Conservation (phyloP, 495 filamentous ascomycete genomes). For the Hypoxylon perforatum region DNA sequence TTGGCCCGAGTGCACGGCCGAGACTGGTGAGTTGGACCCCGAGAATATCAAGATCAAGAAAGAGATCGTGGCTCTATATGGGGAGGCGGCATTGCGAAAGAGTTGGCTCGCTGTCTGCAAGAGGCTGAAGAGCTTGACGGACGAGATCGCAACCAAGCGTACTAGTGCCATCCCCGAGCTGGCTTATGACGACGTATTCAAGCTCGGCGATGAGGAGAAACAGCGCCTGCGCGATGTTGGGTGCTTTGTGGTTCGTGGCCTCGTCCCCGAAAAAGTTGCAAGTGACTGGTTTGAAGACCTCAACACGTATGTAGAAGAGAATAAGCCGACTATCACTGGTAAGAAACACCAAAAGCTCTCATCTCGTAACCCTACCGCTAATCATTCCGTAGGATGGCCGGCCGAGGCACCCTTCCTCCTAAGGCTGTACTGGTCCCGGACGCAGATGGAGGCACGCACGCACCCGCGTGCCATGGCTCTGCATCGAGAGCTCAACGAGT, state of each 20-base stretch:
- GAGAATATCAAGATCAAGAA: slow-evolving; percentile 15
- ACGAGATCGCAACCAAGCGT: slow-evolving; percentile 6
- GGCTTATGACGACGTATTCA: slow-evolving; percentile 7
- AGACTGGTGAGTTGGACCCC: slow-evolving; percentile 11
- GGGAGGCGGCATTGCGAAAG: slow-evolving; percentile 13
- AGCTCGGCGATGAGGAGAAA: slow-evolving; percentile 10
- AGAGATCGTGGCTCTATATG: slow-evolving; percentile 4
- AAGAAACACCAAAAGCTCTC: slow-evolving; percentile 3
- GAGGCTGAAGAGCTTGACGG: slow-evolving; percentile 5
- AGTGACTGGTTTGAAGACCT: slow-evolving; percentile 10
- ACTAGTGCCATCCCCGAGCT: slow-evolving; percentile 4
- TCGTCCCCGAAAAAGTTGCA: slow-evolving; percentile 8
- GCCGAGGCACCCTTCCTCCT: slow-evolving; percentile 9
- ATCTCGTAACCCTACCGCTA: slow-evolving; percentile 4
- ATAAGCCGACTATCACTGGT: background rate
- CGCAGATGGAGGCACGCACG: slow-evolving; percentile 11
- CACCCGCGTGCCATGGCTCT: slow-evolving; percentile 10
- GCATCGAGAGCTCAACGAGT: slow-evolving; percentile 5
- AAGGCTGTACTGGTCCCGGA: slow-evolving; percentile 6
- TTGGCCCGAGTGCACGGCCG: slow-evolving; percentile 5
- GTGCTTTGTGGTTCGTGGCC: slow-evolving; percentile 9
- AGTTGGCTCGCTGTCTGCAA: slow-evolving; percentile 12
- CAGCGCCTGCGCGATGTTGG: slow-evolving; percentile 8
- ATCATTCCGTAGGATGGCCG: slow-evolving; percentile 10
- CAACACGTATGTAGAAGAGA: slow-evolving; percentile 9